Base-by-base conservation (phyloP, 202 grass and related monocot species). In the Panicum virgatum region DNA sequence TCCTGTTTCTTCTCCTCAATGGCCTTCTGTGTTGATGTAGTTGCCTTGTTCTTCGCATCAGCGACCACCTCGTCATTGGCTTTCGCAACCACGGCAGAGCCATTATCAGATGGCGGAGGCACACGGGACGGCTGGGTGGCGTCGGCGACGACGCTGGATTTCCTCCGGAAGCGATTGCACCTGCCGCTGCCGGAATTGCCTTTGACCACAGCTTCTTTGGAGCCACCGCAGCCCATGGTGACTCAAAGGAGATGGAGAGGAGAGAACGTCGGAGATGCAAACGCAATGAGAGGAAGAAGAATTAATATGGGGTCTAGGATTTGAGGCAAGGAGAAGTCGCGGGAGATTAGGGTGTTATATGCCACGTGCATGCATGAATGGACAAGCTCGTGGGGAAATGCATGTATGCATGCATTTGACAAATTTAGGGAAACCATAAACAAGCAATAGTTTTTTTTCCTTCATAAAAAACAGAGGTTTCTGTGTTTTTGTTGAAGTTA, bases 161-260 rank as follows among this genome's bases (percentile, higher is more conserved):
- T 96, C 44, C 60, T 82, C 44, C 69, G 83, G 85, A 96, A 90
- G 66, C 88, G 83, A 56, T 66, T 88, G 59, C 80, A 85, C 44
- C 69, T 62, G 66, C 85, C 61, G 67, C 51, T 84, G 23, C 69
- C 66, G 44, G 69, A 67, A 70, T 83, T 84, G 76, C 90, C 83
- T 44, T 88, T 85, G 83, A 84, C 73, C 82, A 96, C 90, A 13
- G 82, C 86, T 51, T 92, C 92, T 79, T 93, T 96, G 25, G 93
- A 96, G 82, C 77, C 78, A 81, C 93, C 93, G 77, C 90, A 96
- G 79, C 90, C 93, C 90, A 96, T 96, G 82, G 80, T 51, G 77
- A 65, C 72, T 42, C 57, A 29, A 72, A 87, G 58, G 69, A 77
- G 42, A 83, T 69, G 80, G 23, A 69, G 63, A 84, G 79, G 89